A percentile compares a stretch with the other conserved stretches of the same genome.
These are phyloP conservation scores for Solanum ahanhuiri DNA, from an alignment of 257 asterid species.

Conservation along the genomic window DNA sequence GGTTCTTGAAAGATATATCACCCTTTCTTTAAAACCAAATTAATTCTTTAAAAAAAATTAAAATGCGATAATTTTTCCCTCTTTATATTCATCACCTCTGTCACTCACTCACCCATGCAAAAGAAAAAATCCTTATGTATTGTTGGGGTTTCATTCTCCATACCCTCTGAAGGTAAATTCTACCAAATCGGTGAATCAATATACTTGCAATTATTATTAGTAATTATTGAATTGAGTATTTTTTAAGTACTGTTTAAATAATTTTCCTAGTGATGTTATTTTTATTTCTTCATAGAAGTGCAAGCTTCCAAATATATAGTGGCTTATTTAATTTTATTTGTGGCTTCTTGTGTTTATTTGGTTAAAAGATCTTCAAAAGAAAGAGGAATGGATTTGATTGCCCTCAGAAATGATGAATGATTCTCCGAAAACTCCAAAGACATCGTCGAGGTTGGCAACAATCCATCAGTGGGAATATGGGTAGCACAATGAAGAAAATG, in stretches of 20 bases:
- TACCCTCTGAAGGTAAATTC: background rate
- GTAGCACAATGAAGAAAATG: background rate
- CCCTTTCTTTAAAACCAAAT: background rate
- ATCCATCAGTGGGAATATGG: background rate
- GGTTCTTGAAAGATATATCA: background rate
- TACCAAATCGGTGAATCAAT: background rate
- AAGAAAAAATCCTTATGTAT: background rate
- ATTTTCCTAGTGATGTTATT: too few relatives aligned
- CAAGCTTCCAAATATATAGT: too few relatives aligned
- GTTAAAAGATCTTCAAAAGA: background rate
- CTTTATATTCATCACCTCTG: background rate
- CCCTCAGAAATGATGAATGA: background rate
- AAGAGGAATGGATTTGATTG: background rate
- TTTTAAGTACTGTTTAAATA: too few relatives aligned
- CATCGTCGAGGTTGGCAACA: background rate
- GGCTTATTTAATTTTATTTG: too few relatives aligned
- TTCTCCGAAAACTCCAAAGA: background rate
- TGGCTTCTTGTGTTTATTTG: background rate
- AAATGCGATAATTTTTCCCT: background rate
- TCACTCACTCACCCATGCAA: background rate
- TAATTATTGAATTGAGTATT: too few relatives aligned
- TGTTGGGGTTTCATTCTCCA: background rate
- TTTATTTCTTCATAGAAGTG: too few relatives aligned
- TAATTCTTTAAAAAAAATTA: too few relatives aligned
- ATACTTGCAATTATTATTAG: background rate